A percentile compares a stretch with the other conserved stretches of the same genome.
These are phyloP conservation scores for Boletus eberwhitei DNA, from an alignment of 768 basidiomycete species.

Conservation along the genomic window DNA sequence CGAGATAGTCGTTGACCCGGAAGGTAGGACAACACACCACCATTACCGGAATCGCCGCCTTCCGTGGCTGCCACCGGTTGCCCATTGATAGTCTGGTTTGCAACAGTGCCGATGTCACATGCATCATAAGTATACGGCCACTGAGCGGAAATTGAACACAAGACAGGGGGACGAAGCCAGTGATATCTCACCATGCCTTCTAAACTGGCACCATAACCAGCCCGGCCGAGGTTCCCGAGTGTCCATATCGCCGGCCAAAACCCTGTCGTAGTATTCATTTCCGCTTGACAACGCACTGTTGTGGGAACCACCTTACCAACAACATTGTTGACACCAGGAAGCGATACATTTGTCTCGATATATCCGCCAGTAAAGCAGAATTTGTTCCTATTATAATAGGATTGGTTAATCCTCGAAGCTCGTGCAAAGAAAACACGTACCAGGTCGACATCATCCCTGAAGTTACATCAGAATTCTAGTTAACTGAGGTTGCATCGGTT, in stretches of 20 bases:
- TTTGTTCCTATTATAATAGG: constrained; percentile 59
- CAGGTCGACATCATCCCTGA: constrained; percentile 49
- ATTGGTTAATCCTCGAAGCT: constrained; percentile 4
- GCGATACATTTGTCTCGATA: constrained; percentile 58
- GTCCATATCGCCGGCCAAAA: constrained; percentile 59
- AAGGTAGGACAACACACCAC: constrained; percentile 61
- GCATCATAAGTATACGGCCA: constrained; percentile 70
- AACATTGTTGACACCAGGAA: constrained; percentile 67
- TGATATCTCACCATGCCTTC: constrained; percentile 44
- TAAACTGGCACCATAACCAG: constrained; percentile 64
- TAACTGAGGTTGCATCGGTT: constrained; percentile 12
- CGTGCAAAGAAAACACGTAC: constrained; percentile 13
- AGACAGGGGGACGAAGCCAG: not conserved
- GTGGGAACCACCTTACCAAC: constrained; percentile 35
- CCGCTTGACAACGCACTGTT: not conserved
- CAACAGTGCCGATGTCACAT: constrained; percentile 81
- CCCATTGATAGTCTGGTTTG: constrained; percentile 77
- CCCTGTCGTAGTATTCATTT: constrained; percentile 23
- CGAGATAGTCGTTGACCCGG: constrained; percentile 81
- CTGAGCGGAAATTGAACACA: constrained; percentile 21
- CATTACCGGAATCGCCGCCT: constrained; percentile 49
- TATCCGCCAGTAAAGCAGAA: constrained; percentile 87
- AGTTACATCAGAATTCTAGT: constrained; percentile 33
- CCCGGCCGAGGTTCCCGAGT: constrained; percentile 58
- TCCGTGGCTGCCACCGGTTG: constrained; percentile 58